phyloP scores from a whole-genome alignment of 495 filamentous ascomycete species.

The Penicillium angulare region DNA sequence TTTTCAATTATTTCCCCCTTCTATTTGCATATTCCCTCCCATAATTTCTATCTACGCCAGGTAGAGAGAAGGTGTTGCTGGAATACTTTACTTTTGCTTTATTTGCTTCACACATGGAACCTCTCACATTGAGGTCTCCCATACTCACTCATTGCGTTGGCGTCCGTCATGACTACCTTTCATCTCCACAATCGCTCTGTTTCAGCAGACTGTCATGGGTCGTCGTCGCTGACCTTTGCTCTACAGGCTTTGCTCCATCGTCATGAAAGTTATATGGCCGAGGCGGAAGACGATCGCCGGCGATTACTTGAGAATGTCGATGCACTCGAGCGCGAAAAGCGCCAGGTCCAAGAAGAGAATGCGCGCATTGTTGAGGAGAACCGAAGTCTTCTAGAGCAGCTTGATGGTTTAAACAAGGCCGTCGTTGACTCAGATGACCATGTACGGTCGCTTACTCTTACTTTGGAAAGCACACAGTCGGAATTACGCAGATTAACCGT shows the following conservation, averaged over 20 bases:
- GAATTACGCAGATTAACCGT: conserved; percentile 71
- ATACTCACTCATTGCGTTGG: conserved; percentile 33
- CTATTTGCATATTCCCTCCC: neutral
- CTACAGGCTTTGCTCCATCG: conserved; percentile 85
- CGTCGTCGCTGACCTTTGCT: conserved; percentile 64
- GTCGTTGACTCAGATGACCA: conserved; percentile 73
- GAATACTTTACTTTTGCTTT: neutral
- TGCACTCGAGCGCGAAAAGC: conserved; percentile 73
- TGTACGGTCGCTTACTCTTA: conserved; percentile 66
- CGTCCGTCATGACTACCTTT: conserved; percentile 39
- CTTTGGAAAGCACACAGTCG: conserved; percentile 69
- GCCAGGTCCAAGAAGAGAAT: conserved; percentile 70
- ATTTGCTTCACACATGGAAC: conserved; percentile 11
- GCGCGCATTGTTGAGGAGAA: conserved; percentile 76
- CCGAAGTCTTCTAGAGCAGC: conserved; percentile 68
- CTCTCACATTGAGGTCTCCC: conserved; percentile 17
- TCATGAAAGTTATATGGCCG: conserved; percentile 89
- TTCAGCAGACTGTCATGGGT: conserved; percentile 19
- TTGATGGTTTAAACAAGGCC: conserved; percentile 75
- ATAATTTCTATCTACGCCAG: neutral
- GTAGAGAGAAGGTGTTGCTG: neutral
- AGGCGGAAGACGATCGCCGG: conserved; percentile 78
- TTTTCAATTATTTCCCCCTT: conserved; percentile 3
- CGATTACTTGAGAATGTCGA: conserved; percentile 70
- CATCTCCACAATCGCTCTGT: conserved; percentile 18